A percentile compares a stretch with the other conserved stretches of the same genome.
These are phyloP conservation scores for Arbutus unedo DNA, from an alignment of 148 eudicot species.

Conservation along the genomic window DNA sequence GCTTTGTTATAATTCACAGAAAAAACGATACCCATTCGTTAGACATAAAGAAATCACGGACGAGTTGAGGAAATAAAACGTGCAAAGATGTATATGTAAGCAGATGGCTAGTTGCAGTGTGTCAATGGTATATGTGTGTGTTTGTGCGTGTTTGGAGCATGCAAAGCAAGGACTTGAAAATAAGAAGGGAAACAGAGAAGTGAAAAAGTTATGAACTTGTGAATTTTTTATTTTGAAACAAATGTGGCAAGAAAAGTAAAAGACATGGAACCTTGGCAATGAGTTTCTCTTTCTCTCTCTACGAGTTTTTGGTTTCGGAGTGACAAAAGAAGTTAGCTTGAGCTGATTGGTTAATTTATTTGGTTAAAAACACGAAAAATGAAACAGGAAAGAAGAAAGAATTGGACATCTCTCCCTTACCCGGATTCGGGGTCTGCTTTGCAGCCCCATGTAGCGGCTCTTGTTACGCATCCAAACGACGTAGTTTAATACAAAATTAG, in stretches of 20 bases:
- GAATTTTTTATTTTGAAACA: constrained; percentile 20
- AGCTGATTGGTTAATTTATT: too few relatives aligned
- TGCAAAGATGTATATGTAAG: constrained; percentile 16
- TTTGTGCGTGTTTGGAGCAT: constrained; percentile 17
- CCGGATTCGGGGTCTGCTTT: too few relatives aligned
- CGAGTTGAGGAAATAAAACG: constrained; percentile 10
- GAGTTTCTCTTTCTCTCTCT: constrained; percentile 4
- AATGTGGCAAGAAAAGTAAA: constrained; percentile 19
- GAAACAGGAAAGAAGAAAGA: too few relatives aligned
- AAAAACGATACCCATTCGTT: constrained; percentile 16
- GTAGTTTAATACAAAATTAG: too few relatives aligned
- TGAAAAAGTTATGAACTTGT: constrained; percentile 1
- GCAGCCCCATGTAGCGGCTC: too few relatives aligned
- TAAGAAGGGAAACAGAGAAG: not conserved
- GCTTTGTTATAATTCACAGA: constrained; percentile 12
- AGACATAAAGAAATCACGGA: constrained; percentile 3
- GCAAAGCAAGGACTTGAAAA: constrained; percentile 20
- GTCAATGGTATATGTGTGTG: constrained; percentile 5
- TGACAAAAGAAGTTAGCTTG: not conserved
- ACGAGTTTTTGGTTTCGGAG: constrained; percentile 11
- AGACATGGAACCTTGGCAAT: not conserved
- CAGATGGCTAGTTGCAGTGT: constrained; percentile 3
- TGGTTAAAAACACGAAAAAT: too few relatives aligned
- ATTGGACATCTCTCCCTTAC: too few relatives aligned
- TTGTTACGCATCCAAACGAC: too few relatives aligned